phyloP scores from a whole-genome alignment of 805 yeast species.

The Wickerhamia fluorescens region DNA sequence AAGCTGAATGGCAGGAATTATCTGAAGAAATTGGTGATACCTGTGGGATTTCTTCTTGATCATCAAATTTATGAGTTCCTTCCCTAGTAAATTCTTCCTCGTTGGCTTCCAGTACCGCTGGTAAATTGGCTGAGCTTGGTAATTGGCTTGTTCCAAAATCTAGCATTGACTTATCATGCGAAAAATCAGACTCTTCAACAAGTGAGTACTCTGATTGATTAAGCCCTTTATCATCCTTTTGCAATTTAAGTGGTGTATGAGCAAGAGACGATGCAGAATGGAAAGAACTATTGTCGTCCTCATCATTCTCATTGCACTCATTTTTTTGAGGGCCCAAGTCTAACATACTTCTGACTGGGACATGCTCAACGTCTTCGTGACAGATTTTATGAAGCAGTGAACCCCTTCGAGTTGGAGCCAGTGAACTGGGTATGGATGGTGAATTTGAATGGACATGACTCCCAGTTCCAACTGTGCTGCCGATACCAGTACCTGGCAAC shows the following conservation, averaged over 20 bases:
- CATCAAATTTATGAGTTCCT: neutral
- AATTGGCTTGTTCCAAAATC: neutral
- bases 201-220: no score
- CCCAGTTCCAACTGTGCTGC: slow-evolving; percentile 2
- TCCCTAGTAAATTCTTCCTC: no score
- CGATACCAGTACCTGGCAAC: slow-evolving; percentile 17
- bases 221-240: no score
- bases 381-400: slow-evolving; percentile 11
- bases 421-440: slow-evolving; percentile 16
- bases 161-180: no score
- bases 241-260: slow-evolving; percentile 12
- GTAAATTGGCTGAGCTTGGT: neutral
- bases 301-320: slow-evolving; percentile 1
- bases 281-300: slow-evolving; percentile 11
- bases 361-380: slow-evolving; percentile 10
- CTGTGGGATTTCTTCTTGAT: slow-evolving; percentile 5
- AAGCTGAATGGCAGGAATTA: no score
- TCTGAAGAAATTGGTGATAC: no score
- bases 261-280: slow-evolving; percentile 21
- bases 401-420: slow-evolving; percentile 26
- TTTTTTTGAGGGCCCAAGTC: slow-evolving; percentile 15
- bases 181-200: no score
- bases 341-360: slow-evolving; percentile 34
- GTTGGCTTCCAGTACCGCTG: no score
- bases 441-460: slow-evolving; percentile 4